Evolutionary conservation across 176 grass and related monocot genomes (phyloP).

Genomic region (Eleusine coracana): DNA sequence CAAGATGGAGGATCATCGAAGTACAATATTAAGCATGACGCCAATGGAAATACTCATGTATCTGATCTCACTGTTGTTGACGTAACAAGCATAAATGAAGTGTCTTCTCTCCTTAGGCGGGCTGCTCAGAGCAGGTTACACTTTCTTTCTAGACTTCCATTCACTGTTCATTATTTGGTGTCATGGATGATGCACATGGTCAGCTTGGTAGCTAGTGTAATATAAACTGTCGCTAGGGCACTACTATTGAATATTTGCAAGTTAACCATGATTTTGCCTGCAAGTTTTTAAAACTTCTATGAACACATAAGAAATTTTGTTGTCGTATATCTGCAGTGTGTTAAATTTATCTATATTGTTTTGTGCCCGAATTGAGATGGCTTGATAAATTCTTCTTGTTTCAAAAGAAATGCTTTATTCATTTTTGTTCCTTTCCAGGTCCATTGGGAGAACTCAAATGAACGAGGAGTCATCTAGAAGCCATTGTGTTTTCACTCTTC

Average conservation of each 20-base stretch:
- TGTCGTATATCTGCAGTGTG: not conserved
- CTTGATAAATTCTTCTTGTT: not conserved
- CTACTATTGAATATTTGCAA: not conserved
- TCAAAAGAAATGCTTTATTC: not conserved
- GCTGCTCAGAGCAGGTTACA: constrained; percentile 85
- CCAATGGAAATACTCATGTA: constrained; percentile 73
- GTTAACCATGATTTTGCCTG: not conserved
- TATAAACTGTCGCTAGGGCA: not conserved
- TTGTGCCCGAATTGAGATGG: too few species aligned
- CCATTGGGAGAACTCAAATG: constrained; percentile 84
- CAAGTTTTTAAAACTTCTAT: not conserved
- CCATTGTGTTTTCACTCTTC: constrained; percentile 89
- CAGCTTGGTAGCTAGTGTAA: not conserved
- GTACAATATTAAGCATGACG: constrained; percentile 85
- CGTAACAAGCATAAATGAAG: constrained; percentile 71
- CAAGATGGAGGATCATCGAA: constrained; percentile 60
- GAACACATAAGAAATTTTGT: not conserved
- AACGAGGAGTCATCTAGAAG: constrained; percentile 97
- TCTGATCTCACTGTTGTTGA: constrained; percentile 75
- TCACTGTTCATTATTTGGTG: not conserved
- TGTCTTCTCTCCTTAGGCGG: constrained; percentile 66
- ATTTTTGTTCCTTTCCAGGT: constrained; percentile 48
- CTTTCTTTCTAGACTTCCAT: constrained; percentile 7
- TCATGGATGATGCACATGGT: not conserved
- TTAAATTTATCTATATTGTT: not conserved